Evolutionary conservation across 805 yeast genomes (phyloP), one percentile per base, ranked within the genome.

Genomic region (Yarrowia hollandica): DNA sequence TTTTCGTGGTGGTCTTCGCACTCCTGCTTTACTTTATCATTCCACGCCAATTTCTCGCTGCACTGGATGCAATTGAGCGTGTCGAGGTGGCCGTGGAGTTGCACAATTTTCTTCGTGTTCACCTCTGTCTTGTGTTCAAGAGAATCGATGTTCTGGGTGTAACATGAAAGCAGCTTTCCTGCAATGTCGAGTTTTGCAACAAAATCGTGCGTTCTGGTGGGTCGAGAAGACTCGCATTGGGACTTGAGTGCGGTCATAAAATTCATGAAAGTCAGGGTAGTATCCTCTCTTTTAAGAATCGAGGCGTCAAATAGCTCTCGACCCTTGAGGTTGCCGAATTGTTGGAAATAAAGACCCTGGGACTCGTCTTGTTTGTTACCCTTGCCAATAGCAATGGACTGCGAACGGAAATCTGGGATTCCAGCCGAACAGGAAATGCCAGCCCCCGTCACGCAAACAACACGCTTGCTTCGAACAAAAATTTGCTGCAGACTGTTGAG

Each of bases 391-490:
- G 30, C 23, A 31, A 41, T 55, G 5, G 37, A 21, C 15, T 31
- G 59, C n/a, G 41, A 39, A 7, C 46, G 55, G 16, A 33, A 37
- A 10, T 60, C 71, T 16, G 99, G 99, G 46, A 92, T 94, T 0
- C 99, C 98, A 0, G 98, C 97, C 69, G 88, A 89, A 69, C 97
- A 90, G 14, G 97, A 89, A 61, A 92, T 90, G 0, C 99, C 99
- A 2, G 99, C 99, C 7, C 99, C 98, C 0, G 97, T 90, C 59
- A 91, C 75, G 4, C 88, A 78, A 18, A 86, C 77, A n/a, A 84
- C 74, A 65, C 79, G 82, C 58, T 79, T 75, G 48, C 83, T 70
- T 64, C 79, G 79, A 62, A 71, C 71, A 1, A 83, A 73, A 34
- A 66, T 55, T 64, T 74, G 75, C 56, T 77, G 72, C 19, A 81